Evolutionary conservation across 768 basidiomycete genomes (phyloP), one percentile per base, ranked within the genome.

Genomic region (Boletus huronensis): DNA sequence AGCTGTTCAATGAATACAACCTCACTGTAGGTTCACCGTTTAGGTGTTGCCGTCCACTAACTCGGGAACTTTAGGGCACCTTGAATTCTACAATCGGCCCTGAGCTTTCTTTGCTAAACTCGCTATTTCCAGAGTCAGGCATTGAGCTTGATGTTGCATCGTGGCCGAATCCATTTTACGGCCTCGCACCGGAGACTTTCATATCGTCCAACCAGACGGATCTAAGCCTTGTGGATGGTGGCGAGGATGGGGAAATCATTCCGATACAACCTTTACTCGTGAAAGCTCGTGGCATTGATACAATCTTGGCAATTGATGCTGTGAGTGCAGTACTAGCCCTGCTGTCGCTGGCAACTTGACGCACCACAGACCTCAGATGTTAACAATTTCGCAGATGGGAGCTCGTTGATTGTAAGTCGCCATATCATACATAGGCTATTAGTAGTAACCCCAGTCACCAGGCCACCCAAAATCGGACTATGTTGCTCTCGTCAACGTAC

Each of bases 231-330:
- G 69, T 72, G 32, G 76, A 78, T 47, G 77, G 77, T 25, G 78
- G 77, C 8, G 70, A 72, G 53, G 69, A 75, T 41, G 76, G 76
- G 14, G 71, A 78, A 57, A 60, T 76, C 47, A 66, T 81, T 35
- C 79, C 81, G 4, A 29, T 81, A 17, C 77, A 78, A 46, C 82
- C 82, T 2, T 70, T 83, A 36, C 72, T 82, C 13, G 74, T 80
- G 45, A 67, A 74, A 36, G 71, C 71, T 23, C 76, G 82, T 41
- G 67, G 61, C 0, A 60, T 82, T 48, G 82, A 83, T 54, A 72
- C 74, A 7, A 77, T 83, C 59, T 45, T 83, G 31, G 80, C 79
- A 0, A 74, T 82, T 43, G 82, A 83, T 60, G 73, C 70, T 10
- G 64, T 70, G 61, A 52, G 72, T 55, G 1, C 6, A 4, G 1